Evolutionary conservation across 139 green algal species (phyloP).

Genomic region (Gonium pectorale): DNA sequence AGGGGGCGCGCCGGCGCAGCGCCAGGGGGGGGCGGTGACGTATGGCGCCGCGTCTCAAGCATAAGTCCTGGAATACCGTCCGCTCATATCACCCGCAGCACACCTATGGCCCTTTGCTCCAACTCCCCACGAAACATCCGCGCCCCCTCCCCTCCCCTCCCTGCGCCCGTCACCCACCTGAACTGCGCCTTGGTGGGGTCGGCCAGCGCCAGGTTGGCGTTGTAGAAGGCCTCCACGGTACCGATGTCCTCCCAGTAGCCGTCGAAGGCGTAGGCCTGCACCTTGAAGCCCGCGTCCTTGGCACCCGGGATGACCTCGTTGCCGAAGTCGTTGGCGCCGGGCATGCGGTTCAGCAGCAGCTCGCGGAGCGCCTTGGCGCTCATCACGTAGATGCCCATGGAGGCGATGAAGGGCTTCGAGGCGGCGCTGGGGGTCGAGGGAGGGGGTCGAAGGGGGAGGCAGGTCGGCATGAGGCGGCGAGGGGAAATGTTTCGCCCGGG

Average conservation of each 20-base stretch:
- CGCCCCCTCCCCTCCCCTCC: background rate
- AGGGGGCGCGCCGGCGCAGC: too few relatives aligned
- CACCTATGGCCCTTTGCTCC: too few relatives aligned
- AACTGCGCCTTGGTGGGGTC: slow-evolving; percentile 86
- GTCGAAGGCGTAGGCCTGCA: slow-evolving; percentile 87
- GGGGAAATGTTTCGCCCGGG: too few relatives aligned
- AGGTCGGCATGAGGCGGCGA: background rate
- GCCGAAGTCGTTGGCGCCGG: slow-evolving; percentile 90
- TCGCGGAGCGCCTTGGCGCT: slow-evolving; percentile 79
- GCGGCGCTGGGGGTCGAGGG: slow-evolving; percentile 68
- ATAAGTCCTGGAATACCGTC: too few relatives aligned
- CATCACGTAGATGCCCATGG: slow-evolving; percentile 99
- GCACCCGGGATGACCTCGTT: slow-evolving; percentile 89
- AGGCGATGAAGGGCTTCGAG: slow-evolving; percentile 97
- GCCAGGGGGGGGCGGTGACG: too few relatives aligned
- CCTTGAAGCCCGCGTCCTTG: slow-evolving; percentile 75
- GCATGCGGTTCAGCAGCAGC: slow-evolving; percentile 76
- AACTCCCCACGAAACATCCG: background rate
- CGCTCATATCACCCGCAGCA: too few relatives aligned
- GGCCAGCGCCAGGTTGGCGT: slow-evolving; percentile 94
- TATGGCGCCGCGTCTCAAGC: too few relatives aligned
- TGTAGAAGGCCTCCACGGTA: slow-evolving; percentile 98
- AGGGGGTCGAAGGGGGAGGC: background rate
- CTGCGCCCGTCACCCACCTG: slow-evolving; percentile 69
- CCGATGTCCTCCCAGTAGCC: slow-evolving; percentile 97